Conservation (phyloP, 345 rosid species). For the Corymbia maculata region DNA sequence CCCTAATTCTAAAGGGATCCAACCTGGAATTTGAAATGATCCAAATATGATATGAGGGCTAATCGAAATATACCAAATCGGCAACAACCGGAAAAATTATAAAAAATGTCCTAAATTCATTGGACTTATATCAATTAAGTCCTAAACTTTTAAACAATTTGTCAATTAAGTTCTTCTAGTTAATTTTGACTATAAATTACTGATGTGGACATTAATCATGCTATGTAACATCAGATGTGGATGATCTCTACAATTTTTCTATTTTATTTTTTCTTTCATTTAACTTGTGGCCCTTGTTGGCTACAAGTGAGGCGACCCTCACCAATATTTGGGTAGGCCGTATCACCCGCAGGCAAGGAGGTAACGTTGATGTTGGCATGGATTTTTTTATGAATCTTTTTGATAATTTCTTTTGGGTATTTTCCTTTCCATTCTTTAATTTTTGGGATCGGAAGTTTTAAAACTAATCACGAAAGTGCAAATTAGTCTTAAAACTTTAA, state of each 20-base stretch:
- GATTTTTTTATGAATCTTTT: too few relatives aligned
- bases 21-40: background rate
- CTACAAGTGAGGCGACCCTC: background rate
- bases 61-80: background rate
- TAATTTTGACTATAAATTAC: background rate
- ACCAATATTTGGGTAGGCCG: background rate
- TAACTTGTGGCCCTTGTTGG: fast-evolving
- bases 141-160: background rate
- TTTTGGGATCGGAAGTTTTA: too few relatives aligned
- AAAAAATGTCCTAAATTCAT: too few relatives aligned
- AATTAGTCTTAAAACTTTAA: too few relatives aligned
- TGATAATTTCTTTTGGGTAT: too few relatives aligned
- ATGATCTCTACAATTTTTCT: background rate
- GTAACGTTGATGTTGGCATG: too few relatives aligned
- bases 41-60: background rate
- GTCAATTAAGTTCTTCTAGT: fast-evolving
- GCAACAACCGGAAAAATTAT: background rate
- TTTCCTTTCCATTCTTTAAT: too few relatives aligned
- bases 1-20: background rate
- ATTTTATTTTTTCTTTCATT: background rate
- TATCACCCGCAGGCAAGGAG: background rate
- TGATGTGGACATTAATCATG: fast-evolving
- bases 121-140: background rate
- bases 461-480: too few relatives aligned
- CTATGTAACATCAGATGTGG: fast-evolving